phyloP scores from a whole-genome alignment of 192 early-diverging fungal species.

The Gamsiella multidivaricata region DNA sequence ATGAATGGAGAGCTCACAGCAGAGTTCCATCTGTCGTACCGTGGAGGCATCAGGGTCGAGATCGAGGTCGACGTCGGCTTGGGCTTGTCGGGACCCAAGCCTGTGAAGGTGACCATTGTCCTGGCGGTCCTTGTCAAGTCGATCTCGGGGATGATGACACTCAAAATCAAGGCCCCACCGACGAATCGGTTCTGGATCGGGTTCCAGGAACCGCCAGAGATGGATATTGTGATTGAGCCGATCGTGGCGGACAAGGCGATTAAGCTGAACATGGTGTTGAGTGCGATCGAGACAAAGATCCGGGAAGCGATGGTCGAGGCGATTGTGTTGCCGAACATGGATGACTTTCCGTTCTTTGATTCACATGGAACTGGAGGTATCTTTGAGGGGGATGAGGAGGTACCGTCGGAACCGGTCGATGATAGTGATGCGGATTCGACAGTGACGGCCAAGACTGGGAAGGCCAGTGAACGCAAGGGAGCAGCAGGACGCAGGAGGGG shows the following conservation, averaged over 20 bases:
- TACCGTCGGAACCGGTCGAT: constrained; percentile 9
- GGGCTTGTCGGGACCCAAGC: constrained; percentile 50
- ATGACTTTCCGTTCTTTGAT: constrained; percentile 87
- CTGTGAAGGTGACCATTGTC: constrained; percentile 80
- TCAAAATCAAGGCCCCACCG: constrained; percentile 85
- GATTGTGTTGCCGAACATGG: constrained; percentile 91
- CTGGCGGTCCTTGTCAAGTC: constrained; percentile 81
- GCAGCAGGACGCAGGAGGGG: constrained; percentile 19
- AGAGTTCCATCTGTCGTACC: constrained; percentile 87
- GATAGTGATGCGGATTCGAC: constrained; percentile 39
- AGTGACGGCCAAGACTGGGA: not conserved
- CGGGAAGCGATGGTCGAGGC: constrained; percentile 84
- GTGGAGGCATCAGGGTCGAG: constrained; percentile 81
- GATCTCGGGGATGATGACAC: constrained; percentile 79
- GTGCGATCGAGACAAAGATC: constrained; percentile 86
- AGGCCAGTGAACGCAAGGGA: not conserved
- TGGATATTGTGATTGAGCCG: constrained; percentile 82
- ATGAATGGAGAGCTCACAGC: constrained; percentile 75
- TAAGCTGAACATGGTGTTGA: constrained; percentile 78
- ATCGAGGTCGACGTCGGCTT: constrained; percentile 71
- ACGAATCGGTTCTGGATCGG: constrained; percentile 92
- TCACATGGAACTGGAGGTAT: constrained; percentile 69
- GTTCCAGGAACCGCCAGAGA: constrained; percentile 81
- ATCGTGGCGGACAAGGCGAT: constrained; percentile 90
- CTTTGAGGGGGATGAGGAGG: constrained; percentile 58